Base-by-base conservation (phyloP, 768 basidiomycete species). In the Termitomyces sp. region DNA sequence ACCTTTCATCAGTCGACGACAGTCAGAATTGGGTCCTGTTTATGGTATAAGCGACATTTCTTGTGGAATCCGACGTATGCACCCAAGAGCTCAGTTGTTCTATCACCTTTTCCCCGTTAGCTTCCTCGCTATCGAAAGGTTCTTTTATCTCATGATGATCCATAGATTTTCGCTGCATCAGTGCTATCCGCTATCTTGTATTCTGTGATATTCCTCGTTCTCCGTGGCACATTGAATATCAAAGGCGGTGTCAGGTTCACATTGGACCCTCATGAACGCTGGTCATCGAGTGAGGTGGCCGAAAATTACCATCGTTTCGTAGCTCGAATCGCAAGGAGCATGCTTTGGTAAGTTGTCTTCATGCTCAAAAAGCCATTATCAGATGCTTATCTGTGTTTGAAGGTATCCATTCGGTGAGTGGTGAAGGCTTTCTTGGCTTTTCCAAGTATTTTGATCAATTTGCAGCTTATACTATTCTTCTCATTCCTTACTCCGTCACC, bases 41-140 rank as follows among this genome's bases (percentile, higher is more conserved):
- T 91, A 89, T 61, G 84, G 83, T 20, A 70, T 76, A 45, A 72
- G 72, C 41, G 78, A 75, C 7, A 64, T 83, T 26, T 72, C 78
- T 5, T 91, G 88, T 56, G 78, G 79, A 3, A 74, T 88, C 20
- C 70, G 77, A 35, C 48, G 43, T 24, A 68, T 69, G 10, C 77
- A 80, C 61, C 73, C 76, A 3, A 68, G 72, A 40, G 62, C 73
- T 1, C 72, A 77, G 59, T 79, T 85, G 60, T 65, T 80, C 28
- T 79, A 88, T 54, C 82, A 85, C 59, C 67, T 87, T 26, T 67
- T 89, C 54, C 88, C 88, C 20, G 88, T 89, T 66, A 52, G 80
- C 30, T 38, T 52, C 45, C 45, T 6, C 7, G 5, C 30, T 35
- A 50, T 5, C 45, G 32, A 22, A 2, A 38, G 30, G 48, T 26